Base-by-base conservation (phyloP, 2,329 filamentous ascomycete species). In the Monosporascus ibericus region DNA sequence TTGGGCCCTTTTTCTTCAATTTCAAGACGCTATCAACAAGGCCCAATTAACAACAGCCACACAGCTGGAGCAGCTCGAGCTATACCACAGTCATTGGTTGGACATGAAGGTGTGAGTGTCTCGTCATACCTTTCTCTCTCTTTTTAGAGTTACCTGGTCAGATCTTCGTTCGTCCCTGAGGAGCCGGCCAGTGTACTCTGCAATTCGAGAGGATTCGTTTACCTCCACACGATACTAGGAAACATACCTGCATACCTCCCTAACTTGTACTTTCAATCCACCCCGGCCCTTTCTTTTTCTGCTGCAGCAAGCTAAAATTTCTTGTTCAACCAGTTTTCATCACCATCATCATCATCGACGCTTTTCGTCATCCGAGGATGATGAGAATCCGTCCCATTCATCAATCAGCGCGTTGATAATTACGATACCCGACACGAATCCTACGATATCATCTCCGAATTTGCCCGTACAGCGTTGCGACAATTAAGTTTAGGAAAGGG, bases 81-180 rank as follows among this genome's bases (percentile, higher is more conserved):
- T 25, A 59, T 56, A 59, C 61, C 61, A 60, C 65, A 61, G 61
- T 63, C 63, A 64, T 64, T 64, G 60, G 63, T 63, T 60, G 55
- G 57, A 53, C 5, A 1, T 30, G 42, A 46, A 46, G 42, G 42
- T 30, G 24, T 46, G 24, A 46, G 14, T 46, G 6, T 2, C 40
- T 20, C 20, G 14, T 44, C 20, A 24, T 30, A 17, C 17, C n/a
- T 8, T n/a, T 27, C 8, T 30, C 20, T 30, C 20, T 22, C 22
- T 15, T 22, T 18, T 30, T 30, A 7, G n/a, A 27, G 11, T 17
- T 11, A 15, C 42, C 14, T 8, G 8, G 18, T 40, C 18, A 40
- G 18, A 40, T 18, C 18, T 5, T 34, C 30, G 1, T 30, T 30
- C 9, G 27, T 11, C 27, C 27, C 30, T 14, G 30, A 9, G 30